Percentiles rank a stretch among this genome's conserved stretches.
Conservation (phyloP, 2,329 filamentous ascomycete species). For the Colletotrichum eremochloae region DNA sequence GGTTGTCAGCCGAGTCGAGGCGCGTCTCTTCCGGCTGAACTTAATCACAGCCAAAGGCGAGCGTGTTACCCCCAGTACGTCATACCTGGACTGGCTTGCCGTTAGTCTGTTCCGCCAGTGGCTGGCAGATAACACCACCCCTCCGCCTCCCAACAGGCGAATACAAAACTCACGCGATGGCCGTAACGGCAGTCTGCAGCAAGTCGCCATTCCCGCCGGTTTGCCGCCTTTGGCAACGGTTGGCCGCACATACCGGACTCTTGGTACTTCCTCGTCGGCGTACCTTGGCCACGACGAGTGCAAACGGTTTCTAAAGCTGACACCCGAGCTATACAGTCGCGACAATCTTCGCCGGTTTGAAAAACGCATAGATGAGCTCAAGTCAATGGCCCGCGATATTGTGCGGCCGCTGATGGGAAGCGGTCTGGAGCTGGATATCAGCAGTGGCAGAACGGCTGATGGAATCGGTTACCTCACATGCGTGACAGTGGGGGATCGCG, state of each 20-base stretch:
- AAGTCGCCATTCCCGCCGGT: conserved; percentile 53
- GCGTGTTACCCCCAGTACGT: conserved; percentile 81
- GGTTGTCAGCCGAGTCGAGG: conserved; percentile 82
- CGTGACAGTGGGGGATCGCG: conserved; percentile 61
- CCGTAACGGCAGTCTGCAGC: conserved; percentile 48
- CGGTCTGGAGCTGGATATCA: conserved; percentile 83
- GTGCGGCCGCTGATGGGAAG: conserved; percentile 90
- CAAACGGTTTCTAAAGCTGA: conserved; percentile 89
- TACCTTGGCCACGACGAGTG: conserved; percentile 90
- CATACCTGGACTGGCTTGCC: conserved; percentile 90
- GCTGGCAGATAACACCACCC: conserved; percentile 90
- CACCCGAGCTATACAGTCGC: conserved; percentile 84
- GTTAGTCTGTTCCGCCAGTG: conserved; percentile 91
- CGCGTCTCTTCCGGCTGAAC: conserved; percentile 83
- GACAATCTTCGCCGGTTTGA: conserved; percentile 91
- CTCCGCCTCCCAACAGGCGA: conserved; percentile 62
- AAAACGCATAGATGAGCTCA: conserved; percentile 88
- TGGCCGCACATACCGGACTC: conserved; percentile 81
- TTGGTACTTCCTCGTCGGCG: conserved; percentile 73
- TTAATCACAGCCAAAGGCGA: conserved; percentile 85
- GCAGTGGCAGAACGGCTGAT: conserved; percentile 57
- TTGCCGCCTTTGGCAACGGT: conserved; percentile 67
- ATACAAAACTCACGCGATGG: conserved; percentile 48
- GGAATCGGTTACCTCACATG: conserved; percentile 66
- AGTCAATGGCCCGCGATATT: conserved; percentile 82